Conservation (phyloP, 2,329 filamentous ascomycete species). For the Xylariaceae sp. region DNA sequence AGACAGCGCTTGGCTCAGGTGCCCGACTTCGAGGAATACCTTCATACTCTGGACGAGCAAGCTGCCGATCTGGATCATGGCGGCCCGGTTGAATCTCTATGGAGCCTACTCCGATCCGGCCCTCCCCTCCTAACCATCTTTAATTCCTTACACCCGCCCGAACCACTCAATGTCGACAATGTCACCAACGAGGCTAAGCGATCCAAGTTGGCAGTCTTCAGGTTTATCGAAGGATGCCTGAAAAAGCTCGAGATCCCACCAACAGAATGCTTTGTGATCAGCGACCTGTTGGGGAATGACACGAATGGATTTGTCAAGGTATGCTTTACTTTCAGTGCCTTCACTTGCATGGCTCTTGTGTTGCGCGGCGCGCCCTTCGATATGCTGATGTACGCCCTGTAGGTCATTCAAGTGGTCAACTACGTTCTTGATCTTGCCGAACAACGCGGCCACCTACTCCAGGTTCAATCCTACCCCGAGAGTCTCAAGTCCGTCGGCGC, state of each 20-base stretch:
- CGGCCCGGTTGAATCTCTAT: conserved; percentile 84
- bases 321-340: conserved; percentile 13
- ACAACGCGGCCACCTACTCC: conserved; percentile 63
- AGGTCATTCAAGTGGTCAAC: conserved; percentile 89
- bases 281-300: conserved; percentile 85
- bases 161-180: conserved; percentile 61
- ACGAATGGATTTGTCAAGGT: conserved; percentile 97
- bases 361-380: not conserved
- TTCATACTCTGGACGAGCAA: conserved; percentile 63
- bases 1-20: conserved; percentile 76
- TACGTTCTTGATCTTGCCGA: conserved; percentile 82
- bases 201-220: conserved; percentile 82
- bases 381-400: too few species aligned
- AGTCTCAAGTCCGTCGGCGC: conserved; percentile 44
- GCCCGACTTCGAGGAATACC: conserved; percentile 69
- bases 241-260: conserved; percentile 72
- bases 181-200: conserved; percentile 60
- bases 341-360: not conserved
- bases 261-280: conserved; percentile 83
- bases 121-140: conserved; percentile 82
- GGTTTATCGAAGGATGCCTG: conserved; percentile 85
- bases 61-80: conserved; percentile 53
- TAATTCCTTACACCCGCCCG: conserved; percentile 70
- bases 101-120: conserved; percentile 78
- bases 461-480: conserved; percentile 51